Evolutionary conservation across 371 early-diverging fungal species (phyloP), one percentile per base, ranked within the genome.

Genomic region (Rhizomucor miehei): DNA sequence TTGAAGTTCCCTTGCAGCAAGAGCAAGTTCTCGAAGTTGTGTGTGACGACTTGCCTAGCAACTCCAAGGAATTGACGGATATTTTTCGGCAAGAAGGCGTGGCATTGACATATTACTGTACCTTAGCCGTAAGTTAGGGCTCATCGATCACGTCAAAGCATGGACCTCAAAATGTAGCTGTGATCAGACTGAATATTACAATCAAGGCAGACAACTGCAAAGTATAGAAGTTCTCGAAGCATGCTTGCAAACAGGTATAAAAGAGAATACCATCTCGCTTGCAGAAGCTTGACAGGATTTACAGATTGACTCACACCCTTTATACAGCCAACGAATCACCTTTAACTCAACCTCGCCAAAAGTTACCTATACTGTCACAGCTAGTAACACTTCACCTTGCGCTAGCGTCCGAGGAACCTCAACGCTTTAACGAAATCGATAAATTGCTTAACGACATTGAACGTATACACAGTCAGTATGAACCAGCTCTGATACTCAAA

Each of bases 11-110:
- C 19, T 65, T 93, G 25, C 80, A 86, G 54, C 86, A 84, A 39
- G 88, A 88, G 53, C 83, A 88, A 69, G 87, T 91, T 6, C 69
- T 93, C 44, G 91, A 89, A 63, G 90, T 92, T 38, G 87, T 88
- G 24, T 86, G 91, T 59, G 74, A 79, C 23, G 90, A 88, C 66
- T 69, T 92, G 19, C 85, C 84, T 0, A 71, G 64, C 21, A 78
- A 85, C 51, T 83, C 87, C 10, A 74, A 77, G 19, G 88, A 89
- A 50, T 79, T 94, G 29, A 86, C 90, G 44, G 82, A 84, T 43
- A 92, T 94, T 54, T 80, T 94, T 41, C 82, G 75, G 37, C 78
- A 85, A 50, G 93, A 93, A 60, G 70, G 72, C 43, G 86, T 81
- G 17, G 82, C 88, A 3, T 73, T 90, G 23, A 68, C 78, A 40